Evolutionary conservation across 768 basidiomycete species (phyloP).

Genomic region (Agaricus blazei): DNA sequence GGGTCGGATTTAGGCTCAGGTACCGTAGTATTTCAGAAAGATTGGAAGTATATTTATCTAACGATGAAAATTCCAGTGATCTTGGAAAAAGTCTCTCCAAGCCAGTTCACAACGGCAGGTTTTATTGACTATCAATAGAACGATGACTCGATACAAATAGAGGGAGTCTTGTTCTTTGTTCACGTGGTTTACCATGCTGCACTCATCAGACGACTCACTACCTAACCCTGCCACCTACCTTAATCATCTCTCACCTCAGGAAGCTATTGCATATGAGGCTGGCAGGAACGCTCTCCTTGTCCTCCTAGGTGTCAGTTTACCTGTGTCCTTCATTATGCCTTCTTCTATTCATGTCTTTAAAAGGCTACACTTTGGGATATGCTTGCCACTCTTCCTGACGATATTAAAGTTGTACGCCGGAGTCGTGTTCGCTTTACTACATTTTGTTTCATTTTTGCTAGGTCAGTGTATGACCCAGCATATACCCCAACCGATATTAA

Average conservation of each 20-base stretch:
- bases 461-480: background rate
- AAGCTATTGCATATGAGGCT: background rate
- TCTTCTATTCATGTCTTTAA: background rate
- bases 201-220: no score
- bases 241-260: background rate
- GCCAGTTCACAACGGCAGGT: no score
- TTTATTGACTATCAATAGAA: no score
- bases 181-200: no score
- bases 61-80: no score
- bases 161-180: no score
- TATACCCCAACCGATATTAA: background rate
- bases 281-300: background rate
- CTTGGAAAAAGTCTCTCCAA: no score
- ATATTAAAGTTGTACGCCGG: background rate
- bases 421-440: background rate
- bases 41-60: no score
- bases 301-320: background rate
- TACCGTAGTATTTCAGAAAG: no score
- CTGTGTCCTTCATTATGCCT: background rate
- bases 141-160: no score
- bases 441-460: constrained; percentile 1
- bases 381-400: background rate
- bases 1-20: no score
- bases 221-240: background rate
- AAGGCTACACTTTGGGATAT: background rate